Evolutionary conservation across 495 filamentous ascomycete genomes (phyloP), one percentile per base, ranked within the genome.

Genomic region (Penicillium paradoxum): DNA sequence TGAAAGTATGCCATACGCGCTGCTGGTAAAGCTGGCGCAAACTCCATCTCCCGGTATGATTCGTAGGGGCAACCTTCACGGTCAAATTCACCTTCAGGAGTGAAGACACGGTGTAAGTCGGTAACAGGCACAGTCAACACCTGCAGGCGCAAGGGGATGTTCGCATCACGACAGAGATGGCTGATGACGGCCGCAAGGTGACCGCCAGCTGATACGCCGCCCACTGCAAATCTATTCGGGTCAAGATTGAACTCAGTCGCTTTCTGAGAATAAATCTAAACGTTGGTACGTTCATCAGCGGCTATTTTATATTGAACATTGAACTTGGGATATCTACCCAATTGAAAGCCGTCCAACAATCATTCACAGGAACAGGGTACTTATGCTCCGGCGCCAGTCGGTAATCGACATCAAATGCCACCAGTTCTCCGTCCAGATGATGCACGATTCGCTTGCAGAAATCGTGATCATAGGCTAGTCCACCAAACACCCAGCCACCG

Each of bases 1-100:
- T 73, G 67, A 50, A 73, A 71, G 51, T 69, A 73, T 46, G 65
- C 62, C 69, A 73, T 73, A 3, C 69, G 64, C 11, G 69, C 70
- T 4, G 47, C 49, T 19, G 69, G 67, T 18, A 73, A 60, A 1
- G 67, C 58, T 18, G 63, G 58, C 2, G 69, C 61, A 48, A 68
- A 68, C 44, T 73, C 70, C 70, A 72, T 72, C 51, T 73, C 70
- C 25, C 63, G 59, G 37, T 73, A 73, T 0, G 70, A 73, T 2
- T 70, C 63, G 40, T 72, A 73, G 1, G 65, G 68, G 30, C 62
- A 69, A 8, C 64, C 59, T 8, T 65, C 62, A 2, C 65, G 64
- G 45, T 73, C 67, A 37, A 73, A 72, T 6, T 62, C 24, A 1
- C 70, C 67, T 3, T 72, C 64, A 2, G 64, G 58, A 0, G 67